Conservation (phyloP, 1,284 basidiomycete species). For the Marasmius fiardii region DNA sequence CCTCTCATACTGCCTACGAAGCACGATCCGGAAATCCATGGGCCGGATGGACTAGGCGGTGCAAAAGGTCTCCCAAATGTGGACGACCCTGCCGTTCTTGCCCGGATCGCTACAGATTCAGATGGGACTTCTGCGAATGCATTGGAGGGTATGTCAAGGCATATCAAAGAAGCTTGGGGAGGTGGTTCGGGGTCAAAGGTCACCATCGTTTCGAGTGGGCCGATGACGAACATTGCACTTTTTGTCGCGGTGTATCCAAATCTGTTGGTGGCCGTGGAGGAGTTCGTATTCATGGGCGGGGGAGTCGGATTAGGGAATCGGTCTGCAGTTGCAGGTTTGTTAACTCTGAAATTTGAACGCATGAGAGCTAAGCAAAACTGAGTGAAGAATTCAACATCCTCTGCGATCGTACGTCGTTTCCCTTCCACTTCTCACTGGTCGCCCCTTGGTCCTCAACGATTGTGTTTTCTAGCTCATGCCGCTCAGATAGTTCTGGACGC, state of each 20-base stretch:
- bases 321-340: conserved; percentile 65
- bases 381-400: conserved; percentile 73
- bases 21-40: conserved; percentile 75
- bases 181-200: conserved; percentile 53
- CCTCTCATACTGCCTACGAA: conserved; percentile 55
- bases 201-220: conserved; percentile 70
- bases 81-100: conserved; percentile 43
- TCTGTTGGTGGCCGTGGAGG: conserved; percentile 64
- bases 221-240: conserved; percentile 83
- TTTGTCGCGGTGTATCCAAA: conserved; percentile 72
- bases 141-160: conserved; percentile 62
- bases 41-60: conserved; percentile 74
- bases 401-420: conserved; percentile 63
- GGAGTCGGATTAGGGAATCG: conserved; percentile 80
- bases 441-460: neutral
- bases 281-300: conserved; percentile 89
- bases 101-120: conserved; percentile 39
- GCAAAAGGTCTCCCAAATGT: conserved; percentile 65
- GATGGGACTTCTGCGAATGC: conserved; percentile 45
- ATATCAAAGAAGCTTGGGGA: conserved; percentile 53
- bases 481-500: conserved; percentile 74
- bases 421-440: neutral
- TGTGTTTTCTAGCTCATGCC: conserved; percentile 57
- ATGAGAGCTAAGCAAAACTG: neutral
- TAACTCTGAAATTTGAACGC: neutral